A percentile compares a stretch with the other conserved stretches of the same genome.
These are phyloP conservation scores for Ogataea corticis DNA, from an alignment of 805 yeast species.

Conservation along the genomic window DNA sequence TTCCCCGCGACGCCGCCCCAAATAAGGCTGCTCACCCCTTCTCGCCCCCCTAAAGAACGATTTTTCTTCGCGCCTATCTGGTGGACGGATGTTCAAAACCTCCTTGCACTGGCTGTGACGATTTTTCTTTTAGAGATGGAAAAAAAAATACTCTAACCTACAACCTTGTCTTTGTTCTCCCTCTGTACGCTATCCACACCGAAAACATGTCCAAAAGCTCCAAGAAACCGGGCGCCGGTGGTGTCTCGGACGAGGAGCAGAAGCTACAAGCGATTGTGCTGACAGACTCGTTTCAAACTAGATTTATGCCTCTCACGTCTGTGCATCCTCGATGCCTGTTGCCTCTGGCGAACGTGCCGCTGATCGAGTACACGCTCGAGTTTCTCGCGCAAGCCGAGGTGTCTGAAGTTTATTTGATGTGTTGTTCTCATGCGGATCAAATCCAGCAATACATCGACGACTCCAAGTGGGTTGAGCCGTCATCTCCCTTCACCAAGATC, in stretches of 20 bases:
- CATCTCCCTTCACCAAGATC: constrained; percentile 78
- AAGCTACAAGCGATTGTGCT: constrained; percentile 91
- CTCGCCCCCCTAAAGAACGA: too few species aligned
- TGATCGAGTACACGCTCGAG: constrained; percentile 92
- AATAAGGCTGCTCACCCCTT: too few species aligned
- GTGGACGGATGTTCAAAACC: too few species aligned
- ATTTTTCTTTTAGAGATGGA: too few species aligned
- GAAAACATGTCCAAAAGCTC: constrained; percentile 25
- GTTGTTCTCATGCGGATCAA: constrained; percentile 88
- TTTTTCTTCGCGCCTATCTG: too few species aligned
- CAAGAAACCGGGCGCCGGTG: constrained; percentile 12
- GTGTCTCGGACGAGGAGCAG: constrained; percentile 51
- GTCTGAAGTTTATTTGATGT: constrained; percentile 84
- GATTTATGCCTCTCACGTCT: constrained; percentile 90
- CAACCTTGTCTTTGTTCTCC: too few species aligned
- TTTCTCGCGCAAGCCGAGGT: constrained; percentile 90
- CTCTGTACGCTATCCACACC: neutral
- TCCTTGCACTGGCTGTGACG: too few species aligned
- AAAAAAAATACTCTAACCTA: too few species aligned
- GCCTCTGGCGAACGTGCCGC: constrained; percentile 90
- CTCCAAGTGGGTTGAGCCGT: constrained; percentile 66
- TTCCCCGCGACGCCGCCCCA: too few species aligned
- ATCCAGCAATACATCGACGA: constrained; percentile 76
- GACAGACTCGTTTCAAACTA: constrained; percentile 88
- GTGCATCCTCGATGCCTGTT: constrained; percentile 86